Conservation (phyloP, 2,329 filamentous ascomycete species). For the Leptographium flavum region DNA sequence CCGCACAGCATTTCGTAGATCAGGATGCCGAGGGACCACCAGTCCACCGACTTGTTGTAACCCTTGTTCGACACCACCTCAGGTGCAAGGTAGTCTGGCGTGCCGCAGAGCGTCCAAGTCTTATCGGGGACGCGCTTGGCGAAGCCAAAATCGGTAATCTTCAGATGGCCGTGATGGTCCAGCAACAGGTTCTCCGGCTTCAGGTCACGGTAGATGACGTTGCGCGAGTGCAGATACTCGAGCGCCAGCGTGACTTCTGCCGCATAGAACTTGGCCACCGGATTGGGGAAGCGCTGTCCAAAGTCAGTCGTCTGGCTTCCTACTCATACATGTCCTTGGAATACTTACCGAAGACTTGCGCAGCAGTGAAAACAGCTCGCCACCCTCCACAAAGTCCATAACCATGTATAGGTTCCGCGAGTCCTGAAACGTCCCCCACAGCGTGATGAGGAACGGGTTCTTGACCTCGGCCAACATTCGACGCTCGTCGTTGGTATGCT, state of each 20-base stretch:
- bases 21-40: slow-evolving; percentile 96
- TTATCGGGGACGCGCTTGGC: slow-evolving; percentile 97
- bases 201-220: slow-evolving; percentile 95
- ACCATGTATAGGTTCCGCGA: slow-evolving; percentile 97
- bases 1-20: slow-evolving; percentile 99
- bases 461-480: slow-evolving; percentile 94
- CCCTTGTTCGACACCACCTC: slow-evolving; percentile 99
- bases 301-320: background rate
- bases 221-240: slow-evolving; percentile 85
- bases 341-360: slow-evolving; percentile 72
- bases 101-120: slow-evolving; percentile 96
- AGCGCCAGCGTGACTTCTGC: slow-evolving; percentile 91
- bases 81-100: slow-evolving; percentile 90
- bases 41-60: slow-evolving; percentile 99
- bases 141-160: slow-evolving; percentile 97
- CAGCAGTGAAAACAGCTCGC: slow-evolving; percentile 88
- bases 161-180: slow-evolving; percentile 85
- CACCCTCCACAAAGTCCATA: slow-evolving; percentile 99
- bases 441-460: slow-evolving; percentile 91
- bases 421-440: slow-evolving; percentile 98
- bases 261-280: slow-evolving; percentile 97
- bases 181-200: slow-evolving; percentile 91
- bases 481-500: slow-evolving; percentile 97
- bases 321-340: background rate
- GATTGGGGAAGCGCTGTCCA: slow-evolving; percentile 87